Evolutionary conservation across 441 rosid species (phyloP).

Genomic region (Mallotus repandus): DNA sequence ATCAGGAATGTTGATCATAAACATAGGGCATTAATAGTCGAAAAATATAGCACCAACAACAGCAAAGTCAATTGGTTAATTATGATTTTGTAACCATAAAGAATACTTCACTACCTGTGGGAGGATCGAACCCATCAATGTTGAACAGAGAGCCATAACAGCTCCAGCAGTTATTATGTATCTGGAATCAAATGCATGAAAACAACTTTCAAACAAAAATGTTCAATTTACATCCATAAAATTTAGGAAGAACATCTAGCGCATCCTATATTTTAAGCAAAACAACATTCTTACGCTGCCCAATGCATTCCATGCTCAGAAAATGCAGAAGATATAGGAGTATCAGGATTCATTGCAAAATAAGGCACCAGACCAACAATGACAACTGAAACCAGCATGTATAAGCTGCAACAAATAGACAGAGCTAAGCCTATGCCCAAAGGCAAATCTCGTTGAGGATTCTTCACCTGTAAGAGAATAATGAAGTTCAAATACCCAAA

Average conservation of each 20-base stretch:
- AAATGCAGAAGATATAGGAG: constrained; percentile 97
- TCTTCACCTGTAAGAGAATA: constrained; percentile 64
- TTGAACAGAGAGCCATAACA: constrained; percentile 91
- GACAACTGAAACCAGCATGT: constrained; percentile 89
- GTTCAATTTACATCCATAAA: background rate
- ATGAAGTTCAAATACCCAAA: constrained; percentile 17
- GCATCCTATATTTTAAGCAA: background rate
- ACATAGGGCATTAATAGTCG: background rate
- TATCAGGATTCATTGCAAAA: constrained; percentile 92
- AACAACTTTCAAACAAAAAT: constrained; percentile 6
- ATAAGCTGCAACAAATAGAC: constrained; percentile 75
- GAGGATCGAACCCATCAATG: constrained; percentile 90
- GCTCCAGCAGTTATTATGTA: constrained; percentile 86
- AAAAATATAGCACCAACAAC: background rate
- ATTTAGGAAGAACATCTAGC: constrained; percentile 5
- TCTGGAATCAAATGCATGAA: constrained; percentile 42
- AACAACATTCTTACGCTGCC: constrained; percentile 75
- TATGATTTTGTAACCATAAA: background rate
- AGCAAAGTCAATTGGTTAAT: background rate
- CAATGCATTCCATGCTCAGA: constrained; percentile 88
- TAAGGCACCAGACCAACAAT: constrained; percentile 96
- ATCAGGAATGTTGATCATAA: background rate
- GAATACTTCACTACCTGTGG: constrained; percentile 73
- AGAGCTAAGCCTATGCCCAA: constrained; percentile 85
- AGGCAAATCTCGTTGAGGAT: constrained; percentile 96